These are phyloP conservation scores for Fusarium robinianum DNA, from an alignment of 2,329 filamentous ascomycete genomes.

Conservation along the genomic window DNA sequence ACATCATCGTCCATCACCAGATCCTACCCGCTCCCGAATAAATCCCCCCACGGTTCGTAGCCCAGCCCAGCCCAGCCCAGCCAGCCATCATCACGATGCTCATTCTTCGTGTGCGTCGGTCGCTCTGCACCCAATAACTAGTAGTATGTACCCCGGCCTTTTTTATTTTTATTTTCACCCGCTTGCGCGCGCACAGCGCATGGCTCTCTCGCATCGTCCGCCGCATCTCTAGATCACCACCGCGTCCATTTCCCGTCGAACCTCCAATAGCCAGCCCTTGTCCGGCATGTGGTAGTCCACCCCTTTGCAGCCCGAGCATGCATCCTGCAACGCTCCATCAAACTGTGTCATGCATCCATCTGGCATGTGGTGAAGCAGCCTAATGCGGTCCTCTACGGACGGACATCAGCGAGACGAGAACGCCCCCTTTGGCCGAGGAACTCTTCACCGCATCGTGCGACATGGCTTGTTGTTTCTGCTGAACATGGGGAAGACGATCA, in stretches of 20 bases:
- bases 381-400: too few species aligned
- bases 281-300: constrained; percentile 24
- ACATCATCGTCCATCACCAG: constrained; percentile 4
- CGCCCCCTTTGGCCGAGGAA: constrained; percentile 22
- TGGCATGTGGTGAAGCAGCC: too few species aligned
- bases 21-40: constrained; percentile 16
- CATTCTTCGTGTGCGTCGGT: neutral
- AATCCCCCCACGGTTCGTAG: constrained; percentile 17
- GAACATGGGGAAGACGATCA: too few species aligned
- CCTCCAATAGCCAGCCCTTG: constrained; percentile 20
- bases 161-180: too few species aligned
- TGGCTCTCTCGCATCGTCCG: neutral
- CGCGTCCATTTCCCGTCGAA: neutral
- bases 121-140: too few species aligned
- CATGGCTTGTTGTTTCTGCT: too few species aligned
- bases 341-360: constrained; percentile 31
- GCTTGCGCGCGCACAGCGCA: constrained; percentile 18
- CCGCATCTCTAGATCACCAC: neutral
- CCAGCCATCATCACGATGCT: constrained; percentile 3
- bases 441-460: constrained; percentile 26
- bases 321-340: constrained; percentile 18
- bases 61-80: too few species aligned
- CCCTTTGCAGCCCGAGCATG: constrained; percentile 19
- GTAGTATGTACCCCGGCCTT: constrained; percentile 22
- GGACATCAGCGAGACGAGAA: too few species aligned